A percentile compares a stretch with the other conserved stretches of the same genome.
phyloP scores from a whole-genome alignment of 1,284 basidiomycete species.

The Apiotrichum sp. region DNA sequence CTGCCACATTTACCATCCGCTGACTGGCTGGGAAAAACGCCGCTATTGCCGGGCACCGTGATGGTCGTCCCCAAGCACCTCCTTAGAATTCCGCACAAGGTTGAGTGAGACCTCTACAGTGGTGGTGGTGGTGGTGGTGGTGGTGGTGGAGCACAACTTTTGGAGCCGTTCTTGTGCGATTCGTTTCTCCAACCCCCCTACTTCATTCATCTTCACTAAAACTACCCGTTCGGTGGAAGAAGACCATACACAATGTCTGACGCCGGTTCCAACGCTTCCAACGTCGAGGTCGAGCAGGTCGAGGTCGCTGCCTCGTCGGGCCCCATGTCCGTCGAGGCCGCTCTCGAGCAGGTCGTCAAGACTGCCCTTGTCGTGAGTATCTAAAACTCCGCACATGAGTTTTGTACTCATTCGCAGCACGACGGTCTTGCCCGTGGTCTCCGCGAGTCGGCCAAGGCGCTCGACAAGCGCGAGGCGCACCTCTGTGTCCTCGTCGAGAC shows the following conservation, averaged over 20 bases:
- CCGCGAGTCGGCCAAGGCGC: slow-evolving; percentile 94
- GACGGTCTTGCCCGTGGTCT: slow-evolving; percentile 97
- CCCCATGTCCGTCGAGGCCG: slow-evolving; percentile 94
- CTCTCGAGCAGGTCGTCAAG: slow-evolving; percentile 75
- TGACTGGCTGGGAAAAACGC: no score
- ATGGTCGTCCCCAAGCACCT: no score
- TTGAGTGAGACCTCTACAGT: no score
- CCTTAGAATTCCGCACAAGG: no score
- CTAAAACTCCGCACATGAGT: not conserved
- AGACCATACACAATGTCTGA: slow-evolving; percentile 76
- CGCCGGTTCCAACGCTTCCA: slow-evolving; percentile 86
- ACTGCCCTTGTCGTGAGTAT: slow-evolving; percentile 59
- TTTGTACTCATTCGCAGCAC: slow-evolving; percentile 49
- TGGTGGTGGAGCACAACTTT: no score
- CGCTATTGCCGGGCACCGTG: no score
- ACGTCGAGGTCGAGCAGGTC: slow-evolving; percentile 55
- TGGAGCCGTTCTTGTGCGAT: not conserved
- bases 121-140: no score
- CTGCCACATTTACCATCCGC: no score
- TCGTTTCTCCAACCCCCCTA: not conserved
- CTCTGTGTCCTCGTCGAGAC: slow-evolving; percentile 98
- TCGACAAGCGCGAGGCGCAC: slow-evolving; percentile 98
- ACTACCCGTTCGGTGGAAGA: slow-evolving; percentile 35
- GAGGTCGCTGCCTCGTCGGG: slow-evolving; percentile 80
- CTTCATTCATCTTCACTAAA: slow-evolving; percentile 10